Base-by-base conservation (phyloP, 176 grass and related monocot genomes). In the Coix lacrymajobi region DNA sequence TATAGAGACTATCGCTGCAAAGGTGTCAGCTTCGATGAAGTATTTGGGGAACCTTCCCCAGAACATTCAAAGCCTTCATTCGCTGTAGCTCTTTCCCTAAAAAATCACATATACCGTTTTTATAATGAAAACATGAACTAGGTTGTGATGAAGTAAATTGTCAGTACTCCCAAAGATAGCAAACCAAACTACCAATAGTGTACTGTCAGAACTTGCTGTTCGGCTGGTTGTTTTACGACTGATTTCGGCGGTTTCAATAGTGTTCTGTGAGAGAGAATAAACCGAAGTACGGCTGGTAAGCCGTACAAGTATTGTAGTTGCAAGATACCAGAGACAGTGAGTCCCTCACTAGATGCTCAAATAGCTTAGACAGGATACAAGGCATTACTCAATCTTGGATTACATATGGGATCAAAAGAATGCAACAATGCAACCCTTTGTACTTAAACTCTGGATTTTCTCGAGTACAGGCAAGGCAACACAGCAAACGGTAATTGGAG, bases 51-150 rank as follows among this genome's bases (percentile, higher is more conserved):
- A 83, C 78, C 82, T 87, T 97, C 8, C 95, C 90, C 62, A 91
- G 69, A 77, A 94, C 80, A 83, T 94, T 90, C 86, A 97, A 85
- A 81, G 71, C 72, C 77, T 92, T 85, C 92, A 92, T 97, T 14
- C 92, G 84, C 74, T 90, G 88, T 19, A 94, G 66, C 69, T 94
- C 92, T 70, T 92, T 94, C 22, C 90, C 92, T 97, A 79, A 1
- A 45, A 66, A 54, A 76, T 29, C 4, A 5, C 1, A 26, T 13
- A 15, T 62, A 28, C 0, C 4, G 1, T 28, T 62, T 62, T 29
- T 5, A 28, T 5, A 62, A 62, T 62, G 11, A 29, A 5, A 62
- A 29, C 56, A 60, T 60, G 56, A 60, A 60, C 56, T 60, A 12
- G 4, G 3, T 4, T 60, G 56, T 19, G 10, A n/a, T 60, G 26